phyloP scores from a whole-genome alignment of 2,329 filamentous ascomycete genomes.

The Botrytis hyacinthi region DNA sequence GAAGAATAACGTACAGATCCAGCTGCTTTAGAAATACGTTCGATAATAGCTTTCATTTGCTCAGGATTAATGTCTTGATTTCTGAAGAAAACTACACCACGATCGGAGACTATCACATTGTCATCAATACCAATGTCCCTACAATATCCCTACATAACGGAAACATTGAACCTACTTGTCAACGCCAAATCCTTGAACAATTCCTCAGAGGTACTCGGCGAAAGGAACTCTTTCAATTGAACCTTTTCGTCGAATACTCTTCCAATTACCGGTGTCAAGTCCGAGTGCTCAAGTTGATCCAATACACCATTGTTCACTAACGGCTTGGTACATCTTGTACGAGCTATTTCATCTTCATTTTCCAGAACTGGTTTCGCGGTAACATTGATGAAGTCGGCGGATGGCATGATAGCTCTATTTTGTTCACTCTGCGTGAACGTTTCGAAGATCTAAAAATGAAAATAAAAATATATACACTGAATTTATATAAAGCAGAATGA shows the following conservation, averaged over 20 bases:
- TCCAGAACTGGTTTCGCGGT: background rate
- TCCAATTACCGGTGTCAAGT: conserved; percentile 42
- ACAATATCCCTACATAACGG: background rate
- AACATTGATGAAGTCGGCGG: conserved; percentile 10
- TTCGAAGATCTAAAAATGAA: background rate
- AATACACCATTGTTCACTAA: conserved; percentile 25
- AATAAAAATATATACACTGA: background rate
- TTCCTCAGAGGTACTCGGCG: background rate
- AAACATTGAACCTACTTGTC: conserved; percentile 38
- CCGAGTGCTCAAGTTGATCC: conserved; percentile 27
- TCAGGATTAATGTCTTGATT: conserved; percentile 47
- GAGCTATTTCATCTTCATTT: conserved; percentile 14
- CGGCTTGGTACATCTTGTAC: conserved; percentile 19
- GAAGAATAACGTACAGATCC: conserved; percentile 19
- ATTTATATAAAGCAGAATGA: background rate
- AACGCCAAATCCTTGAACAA: conserved; percentile 56
- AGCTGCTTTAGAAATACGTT: conserved; percentile 6
- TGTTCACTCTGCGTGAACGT: background rate
- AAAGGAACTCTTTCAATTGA: conserved; percentile 58
- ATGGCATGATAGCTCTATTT: conserved; percentile 1
- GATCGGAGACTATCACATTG: conserved; percentile 57
- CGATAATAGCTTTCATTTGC: conserved; percentile 46
- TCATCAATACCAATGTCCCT: conserved; percentile 27
- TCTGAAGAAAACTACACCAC: conserved; percentile 54
- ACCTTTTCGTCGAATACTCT: conserved; percentile 54